Percentiles rank a stretch among this genome's conserved stretches.
phyloP scores from a whole-genome alignment of 2,329 filamentous ascomycete species.

The Neonectria coccinea region DNA sequence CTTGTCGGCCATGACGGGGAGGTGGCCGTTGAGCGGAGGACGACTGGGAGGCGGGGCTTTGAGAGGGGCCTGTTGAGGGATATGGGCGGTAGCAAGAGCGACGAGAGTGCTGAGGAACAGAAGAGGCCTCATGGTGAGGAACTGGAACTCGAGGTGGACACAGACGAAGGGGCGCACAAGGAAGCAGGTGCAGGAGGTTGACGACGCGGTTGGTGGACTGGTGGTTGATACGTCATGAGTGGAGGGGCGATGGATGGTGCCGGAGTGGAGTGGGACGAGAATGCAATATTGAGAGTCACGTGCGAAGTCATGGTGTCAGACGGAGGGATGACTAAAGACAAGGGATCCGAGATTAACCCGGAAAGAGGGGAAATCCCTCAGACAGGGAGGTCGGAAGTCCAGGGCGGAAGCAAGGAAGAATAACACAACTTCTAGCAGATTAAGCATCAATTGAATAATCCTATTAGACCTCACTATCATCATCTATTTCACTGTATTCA shows the following conservation, averaged over 20 bases:
- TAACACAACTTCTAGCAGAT: too few species aligned
- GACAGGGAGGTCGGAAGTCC: too few species aligned
- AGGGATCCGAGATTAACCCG: too few species aligned
- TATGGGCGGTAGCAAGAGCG: conserved; percentile 26
- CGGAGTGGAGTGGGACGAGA: neutral
- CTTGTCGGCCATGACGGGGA: conserved; percentile 46
- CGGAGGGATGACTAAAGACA: too few species aligned
- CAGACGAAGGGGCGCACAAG: neutral
- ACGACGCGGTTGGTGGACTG: conserved; percentile 18
- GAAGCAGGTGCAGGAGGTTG: conserved; percentile 14
- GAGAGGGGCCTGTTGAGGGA: conserved; percentile 29
- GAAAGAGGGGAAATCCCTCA: too few species aligned
- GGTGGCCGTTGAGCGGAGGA: conserved; percentile 36
- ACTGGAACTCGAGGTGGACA: neutral
- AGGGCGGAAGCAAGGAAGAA: too few species aligned
- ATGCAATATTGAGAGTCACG: neutral
- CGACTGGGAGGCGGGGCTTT: conserved; percentile 12
- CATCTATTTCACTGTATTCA: too few species aligned
- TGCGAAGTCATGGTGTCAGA: too few species aligned
- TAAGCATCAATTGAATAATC: too few species aligned
- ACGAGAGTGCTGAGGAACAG: conserved; percentile 31
- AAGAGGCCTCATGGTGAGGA: conserved; percentile 40
- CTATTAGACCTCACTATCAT: too few species aligned
- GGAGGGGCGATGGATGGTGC: conserved; percentile 9
- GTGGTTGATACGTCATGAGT: conserved; percentile 28